Base-by-base conservation (phyloP, 441 rosid species). In the Aquilaria agallochum region DNA sequence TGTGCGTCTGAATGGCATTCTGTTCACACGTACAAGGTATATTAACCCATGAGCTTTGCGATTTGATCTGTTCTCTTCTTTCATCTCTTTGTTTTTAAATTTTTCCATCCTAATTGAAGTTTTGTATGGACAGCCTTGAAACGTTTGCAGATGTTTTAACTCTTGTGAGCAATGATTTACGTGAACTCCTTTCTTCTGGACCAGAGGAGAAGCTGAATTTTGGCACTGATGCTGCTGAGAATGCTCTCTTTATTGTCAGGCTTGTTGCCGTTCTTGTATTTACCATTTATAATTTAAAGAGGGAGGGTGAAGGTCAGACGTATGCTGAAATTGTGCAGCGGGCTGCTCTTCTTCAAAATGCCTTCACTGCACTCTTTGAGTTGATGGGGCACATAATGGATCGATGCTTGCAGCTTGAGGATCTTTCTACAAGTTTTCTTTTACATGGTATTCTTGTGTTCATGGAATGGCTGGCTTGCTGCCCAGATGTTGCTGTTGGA, bases 391-490 rank as follows among this genome's bases (percentile, higher is more conserved):
- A 65, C 33, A 34, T 87, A 10, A 47, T 92, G 51, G 81, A 80
- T 66, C 75, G 86, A 65, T 82, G 91, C 46, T 77, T 58, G 27
- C 84, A 82, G 61, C 78, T 89, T 60, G 60, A 2, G 7, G 94
- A 87, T 73, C 85, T 81, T 68, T 83, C 87, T 33, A 71, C 85
- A 32, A 92, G 95, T 83, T 87, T 69, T 58, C 83, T 92, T 30
- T 67, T 92, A 58, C 96, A 96, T 59, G 89, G 96, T 34, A 72
- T 89, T 66, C 71, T 92, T 50, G 89, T 92, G 48, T 89, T 89
- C 69, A 72, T 89, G 60, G 97, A 92, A 72, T 92, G 97, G 96
- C 68, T 89, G 83, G 95, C 96, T 36, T 89, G 89, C 67, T 83
- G 58, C 71, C 88, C 96, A 55, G 97, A 87, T 59, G 56, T 87